Evolutionary conservation across 1,284 basidiomycete genomes (phyloP), one percentile per base, ranked within the genome.

Genomic region (Xanthoconium separans): DNA sequence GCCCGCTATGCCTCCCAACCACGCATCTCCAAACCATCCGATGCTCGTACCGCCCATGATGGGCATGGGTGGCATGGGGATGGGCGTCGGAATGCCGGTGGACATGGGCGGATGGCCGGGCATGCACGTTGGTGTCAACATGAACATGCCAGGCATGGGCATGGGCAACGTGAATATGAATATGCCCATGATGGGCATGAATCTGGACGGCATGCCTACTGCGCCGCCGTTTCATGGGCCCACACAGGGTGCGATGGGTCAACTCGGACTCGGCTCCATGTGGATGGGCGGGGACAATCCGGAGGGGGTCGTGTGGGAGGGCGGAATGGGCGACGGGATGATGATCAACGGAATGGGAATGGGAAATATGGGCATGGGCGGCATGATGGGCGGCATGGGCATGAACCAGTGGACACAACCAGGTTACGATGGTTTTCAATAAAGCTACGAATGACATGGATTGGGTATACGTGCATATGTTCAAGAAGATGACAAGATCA

Each of bases 31-130:
- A 53, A 76, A 75, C 57, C 72, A 72, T 24, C 24, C 24, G 50
- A 77, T 83, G 74, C 75, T 82, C 71, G 74, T 75, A 33, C 73
- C 76, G 50, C 77, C 77, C 18, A 77, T 82, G 71, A 73, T 79
- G 70, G 73, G 72, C 36, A 72, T 73, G 70, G 64, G 58, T 0
- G 50, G 61, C 53, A 62, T 62, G 52, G 62, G 60, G 3, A 58
- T 68, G 33, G 63, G 62, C 16, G 55, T 65, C n/a, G 70, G 65
- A 20, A 64, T 73, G 65, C 66, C 68, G 6, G 61, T 71, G 30
- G 68, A 70, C 7, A 70, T 70, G 70, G 40, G 51, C 10, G 62
- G 62, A 49, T 70, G 69, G 63, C 60, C 68, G 4, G 66, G 59
- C 1, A 60, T 66, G 53, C 62, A 62, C 1, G 61, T 63, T 50